Percentiles rank a stretch among this genome's conserved stretches.
Conservation (phyloP, 108 stramenopile species). For the Skeletonema marinoi region DNA sequence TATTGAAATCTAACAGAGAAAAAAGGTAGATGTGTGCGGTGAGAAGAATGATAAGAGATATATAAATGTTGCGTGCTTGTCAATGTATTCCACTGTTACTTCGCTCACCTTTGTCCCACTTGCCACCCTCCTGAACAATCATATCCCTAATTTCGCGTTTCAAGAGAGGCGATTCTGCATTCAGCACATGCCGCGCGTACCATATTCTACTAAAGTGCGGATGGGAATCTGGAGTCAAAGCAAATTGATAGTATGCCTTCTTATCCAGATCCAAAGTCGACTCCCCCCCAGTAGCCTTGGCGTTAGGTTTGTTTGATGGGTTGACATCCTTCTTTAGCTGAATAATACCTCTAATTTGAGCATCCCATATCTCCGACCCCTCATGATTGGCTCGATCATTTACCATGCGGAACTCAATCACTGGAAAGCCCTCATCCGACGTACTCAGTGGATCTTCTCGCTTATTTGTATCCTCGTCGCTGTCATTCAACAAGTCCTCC, state of each 20-base stretch:
- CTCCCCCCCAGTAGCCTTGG: constrained; percentile 16
- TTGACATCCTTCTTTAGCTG: constrained; percentile 18
- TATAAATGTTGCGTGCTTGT: no score
- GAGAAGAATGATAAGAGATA: background rate
- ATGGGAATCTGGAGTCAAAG: constrained; percentile 22
- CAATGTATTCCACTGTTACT: no score
- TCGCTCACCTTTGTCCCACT: constrained; percentile 23
- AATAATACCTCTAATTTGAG: constrained; percentile 27
- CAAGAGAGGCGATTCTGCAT: constrained; percentile 29
- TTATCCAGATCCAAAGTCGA: constrained; percentile 30
- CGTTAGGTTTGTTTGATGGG: background rate
- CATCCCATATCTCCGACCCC: constrained; percentile 33
- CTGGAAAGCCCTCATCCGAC: constrained; percentile 19
- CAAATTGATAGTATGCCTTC: constrained; percentile 23
- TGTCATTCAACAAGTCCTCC: background rate
- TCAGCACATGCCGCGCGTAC: constrained; percentile 25
- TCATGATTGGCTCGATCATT: constrained; percentile 29
- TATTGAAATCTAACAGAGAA: constrained; percentile 16
- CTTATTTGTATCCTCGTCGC: background rate
- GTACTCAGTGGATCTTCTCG: background rate
- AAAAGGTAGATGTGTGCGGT: background rate
- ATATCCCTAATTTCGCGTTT: constrained; percentile 24
- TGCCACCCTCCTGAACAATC: constrained; percentile 19
- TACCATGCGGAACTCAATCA: constrained; percentile 35
- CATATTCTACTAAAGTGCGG: constrained; percentile 30